Conservation (phyloP, 2,329 filamentous ascomycete genomes). For the Rosellinia necatrix region DNA sequence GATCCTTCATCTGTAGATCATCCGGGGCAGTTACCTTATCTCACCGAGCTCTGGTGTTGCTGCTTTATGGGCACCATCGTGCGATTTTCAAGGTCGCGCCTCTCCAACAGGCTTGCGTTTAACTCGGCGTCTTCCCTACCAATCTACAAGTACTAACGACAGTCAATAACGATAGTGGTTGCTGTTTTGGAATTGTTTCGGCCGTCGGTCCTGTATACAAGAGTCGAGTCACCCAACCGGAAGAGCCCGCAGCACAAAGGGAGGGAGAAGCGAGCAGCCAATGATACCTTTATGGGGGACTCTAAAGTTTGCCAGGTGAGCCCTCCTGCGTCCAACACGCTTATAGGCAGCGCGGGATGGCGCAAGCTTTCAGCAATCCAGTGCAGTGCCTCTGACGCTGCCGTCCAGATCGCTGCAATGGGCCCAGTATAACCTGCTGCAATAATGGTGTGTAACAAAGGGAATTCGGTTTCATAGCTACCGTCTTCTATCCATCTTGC, state of each 20-base stretch:
- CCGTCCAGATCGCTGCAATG: not conserved
- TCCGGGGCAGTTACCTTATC: slow-evolving; percentile 29
- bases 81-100: slow-evolving; percentile 6
- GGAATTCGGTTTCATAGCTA: slow-evolving; percentile 32
- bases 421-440: not conserved
- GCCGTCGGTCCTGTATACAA: slow-evolving; percentile 6
- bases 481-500: slow-evolving; percentile 15
- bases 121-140: not conserved
- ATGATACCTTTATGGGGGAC: not conserved
- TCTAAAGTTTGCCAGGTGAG: slow-evolving; percentile 1
- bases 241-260: slow-evolving; percentile 1
- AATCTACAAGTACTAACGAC: slow-evolving; percentile 2
- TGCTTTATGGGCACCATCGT: slow-evolving; percentile 18
- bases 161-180: not conserved
- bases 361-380: not conserved
- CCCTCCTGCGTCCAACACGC: not conserved
- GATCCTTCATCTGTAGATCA: slow-evolving; percentile 40
- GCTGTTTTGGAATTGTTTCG: slow-evolving; percentile 7
- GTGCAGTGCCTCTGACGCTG: not conserved
- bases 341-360: no score
- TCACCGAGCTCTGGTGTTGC: slow-evolving; percentile 4
- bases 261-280: slow-evolving; percentile 7
- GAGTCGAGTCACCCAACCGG: slow-evolving; percentile 7
- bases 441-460: slow-evolving; percentile 13
- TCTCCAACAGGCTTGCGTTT: not conserved